These are phyloP conservation scores for Pleurotus giganteus DNA, from an alignment of 768 basidiomycete species.

Conservation along the genomic window DNA sequence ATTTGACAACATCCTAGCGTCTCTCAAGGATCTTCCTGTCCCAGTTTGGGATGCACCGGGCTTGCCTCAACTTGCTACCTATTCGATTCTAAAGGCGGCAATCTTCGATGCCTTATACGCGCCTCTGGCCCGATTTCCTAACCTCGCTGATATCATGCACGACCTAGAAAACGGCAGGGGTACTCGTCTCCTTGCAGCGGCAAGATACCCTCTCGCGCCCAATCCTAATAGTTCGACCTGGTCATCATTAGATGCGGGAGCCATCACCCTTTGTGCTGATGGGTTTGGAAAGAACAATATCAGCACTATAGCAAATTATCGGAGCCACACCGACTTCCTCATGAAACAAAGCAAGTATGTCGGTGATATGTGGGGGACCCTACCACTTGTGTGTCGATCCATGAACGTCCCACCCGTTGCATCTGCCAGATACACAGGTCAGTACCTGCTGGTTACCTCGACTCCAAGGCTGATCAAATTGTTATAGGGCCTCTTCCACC, in stretches of 20 bases:
- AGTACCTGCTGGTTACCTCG: neutral
- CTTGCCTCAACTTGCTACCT: slow-evolving; percentile 17
- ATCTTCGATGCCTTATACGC: slow-evolving; percentile 21
- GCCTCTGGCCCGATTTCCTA: slow-evolving; percentile 17
- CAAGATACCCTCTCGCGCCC: neutral
- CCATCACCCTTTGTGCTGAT: neutral
- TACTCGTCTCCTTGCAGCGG: neutral
- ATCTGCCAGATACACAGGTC: neutral
- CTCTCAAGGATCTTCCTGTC: slow-evolving; percentile 16
- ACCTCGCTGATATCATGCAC: slow-evolving; percentile 18
- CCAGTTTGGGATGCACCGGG: slow-evolving; percentile 11
- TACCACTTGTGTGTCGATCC: neutral
- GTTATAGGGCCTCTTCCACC: slow-evolving; percentile 16
- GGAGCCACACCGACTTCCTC: neutral
- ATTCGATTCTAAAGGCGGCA: neutral
- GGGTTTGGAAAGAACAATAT: neutral
- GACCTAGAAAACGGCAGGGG: slow-evolving; percentile 23
- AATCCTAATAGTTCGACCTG: neutral
- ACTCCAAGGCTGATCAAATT: neutral
- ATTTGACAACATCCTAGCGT: slow-evolving; percentile 13
- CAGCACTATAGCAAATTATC: neutral
- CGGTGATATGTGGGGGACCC: neutral
- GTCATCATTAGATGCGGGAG: neutral
- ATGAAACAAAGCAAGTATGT: neutral
- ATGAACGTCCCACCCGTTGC: neutral